Percentiles rank a stretch among this genome's conserved stretches.
phyloP scores from a whole-genome alignment of 306 rosid genomes.

The Carpinus viminea region DNA sequence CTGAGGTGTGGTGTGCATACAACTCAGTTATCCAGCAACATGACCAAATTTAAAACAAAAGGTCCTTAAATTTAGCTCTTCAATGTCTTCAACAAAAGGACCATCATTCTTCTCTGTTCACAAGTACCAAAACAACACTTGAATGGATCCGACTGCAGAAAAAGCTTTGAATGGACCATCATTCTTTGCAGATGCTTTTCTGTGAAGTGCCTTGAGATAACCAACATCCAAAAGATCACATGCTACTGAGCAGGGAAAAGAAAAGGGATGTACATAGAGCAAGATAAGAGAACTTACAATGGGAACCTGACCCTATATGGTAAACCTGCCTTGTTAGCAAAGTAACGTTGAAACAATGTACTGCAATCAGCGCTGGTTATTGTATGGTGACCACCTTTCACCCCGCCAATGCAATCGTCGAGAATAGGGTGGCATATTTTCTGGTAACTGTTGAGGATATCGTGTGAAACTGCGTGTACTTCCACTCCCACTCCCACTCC shows the following conservation, averaged over 20 bases:
- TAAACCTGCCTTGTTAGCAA: slow-evolving; percentile 3
- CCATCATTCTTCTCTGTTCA: background rate
- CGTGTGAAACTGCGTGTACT: background rate
- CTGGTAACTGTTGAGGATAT: slow-evolving; percentile 17
- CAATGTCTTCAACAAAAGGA: background rate
- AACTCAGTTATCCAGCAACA: background rate
- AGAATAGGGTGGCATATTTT: slow-evolving; percentile 23
- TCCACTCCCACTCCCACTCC: background rate
- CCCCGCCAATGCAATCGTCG: slow-evolving; percentile 53
- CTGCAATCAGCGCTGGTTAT: slow-evolving; percentile 32
- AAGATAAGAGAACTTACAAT: background rate
- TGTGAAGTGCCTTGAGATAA: background rate
- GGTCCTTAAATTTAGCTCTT: background rate
- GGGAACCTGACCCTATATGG: background rate
- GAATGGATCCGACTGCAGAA: background rate
- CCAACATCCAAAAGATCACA: background rate
- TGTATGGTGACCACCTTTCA: slow-evolving; percentile 50
- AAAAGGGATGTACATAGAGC: background rate
- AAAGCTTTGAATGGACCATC: background rate
- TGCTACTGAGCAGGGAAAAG: background rate
- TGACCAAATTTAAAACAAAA: background rate
- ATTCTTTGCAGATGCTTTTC: background rate
- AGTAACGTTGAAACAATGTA: slow-evolving; percentile 21
- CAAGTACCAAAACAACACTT: background rate
- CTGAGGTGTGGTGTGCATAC: background rate